phyloP scores from a whole-genome alignment of 2,329 filamentous ascomycete species.

The Microsporum ferrugineum region DNA sequence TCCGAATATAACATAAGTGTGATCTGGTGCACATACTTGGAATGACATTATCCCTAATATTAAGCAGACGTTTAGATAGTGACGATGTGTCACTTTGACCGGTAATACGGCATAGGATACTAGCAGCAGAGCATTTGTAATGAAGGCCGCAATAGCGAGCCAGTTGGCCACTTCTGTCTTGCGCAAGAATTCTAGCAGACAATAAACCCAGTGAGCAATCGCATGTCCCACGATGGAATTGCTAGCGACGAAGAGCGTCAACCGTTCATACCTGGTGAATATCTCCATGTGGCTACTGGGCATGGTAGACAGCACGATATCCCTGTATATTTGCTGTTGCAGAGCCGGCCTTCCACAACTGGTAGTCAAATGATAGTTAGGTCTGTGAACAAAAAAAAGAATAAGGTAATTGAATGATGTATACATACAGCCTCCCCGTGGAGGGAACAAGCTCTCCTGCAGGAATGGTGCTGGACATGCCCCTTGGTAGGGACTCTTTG shows the following conservation, averaged over 20 bases:
- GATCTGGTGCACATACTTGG: conserved; percentile 49
- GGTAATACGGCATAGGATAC: conserved; percentile 70
- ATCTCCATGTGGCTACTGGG: conserved; percentile 68
- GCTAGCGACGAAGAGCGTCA: conserved; percentile 3
- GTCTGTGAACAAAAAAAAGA: background rate
- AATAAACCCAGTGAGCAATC: conserved; percentile 2
- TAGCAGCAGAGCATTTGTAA: conserved; percentile 64
- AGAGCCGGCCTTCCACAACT: conserved; percentile 54
- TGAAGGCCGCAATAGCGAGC: conserved; percentile 63
- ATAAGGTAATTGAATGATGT: conserved; percentile 19
- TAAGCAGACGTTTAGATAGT: conserved; percentile 85
- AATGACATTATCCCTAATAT: conserved; percentile 65
- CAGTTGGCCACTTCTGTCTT: conserved; percentile 63
- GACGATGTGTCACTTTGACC: conserved; percentile 76
- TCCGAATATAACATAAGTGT: background rate
- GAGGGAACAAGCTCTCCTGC: conserved; percentile 49
- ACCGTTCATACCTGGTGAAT: conserved; percentile 40
- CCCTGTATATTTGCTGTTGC: conserved; percentile 32
- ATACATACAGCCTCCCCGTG: conserved; percentile 50
- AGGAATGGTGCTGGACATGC: conserved; percentile 60
- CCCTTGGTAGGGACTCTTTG: conserved; percentile 24
- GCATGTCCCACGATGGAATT: background rate
- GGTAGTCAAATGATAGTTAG: conserved; percentile 6
- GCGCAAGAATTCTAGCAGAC: conserved; percentile 37
- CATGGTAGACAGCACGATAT: conserved; percentile 78